A percentile compares a stretch with the other conserved stretches of the same genome.
Conservation (phyloP, 805 yeast genomes). For the Barnettozyma botsteinii region DNA sequence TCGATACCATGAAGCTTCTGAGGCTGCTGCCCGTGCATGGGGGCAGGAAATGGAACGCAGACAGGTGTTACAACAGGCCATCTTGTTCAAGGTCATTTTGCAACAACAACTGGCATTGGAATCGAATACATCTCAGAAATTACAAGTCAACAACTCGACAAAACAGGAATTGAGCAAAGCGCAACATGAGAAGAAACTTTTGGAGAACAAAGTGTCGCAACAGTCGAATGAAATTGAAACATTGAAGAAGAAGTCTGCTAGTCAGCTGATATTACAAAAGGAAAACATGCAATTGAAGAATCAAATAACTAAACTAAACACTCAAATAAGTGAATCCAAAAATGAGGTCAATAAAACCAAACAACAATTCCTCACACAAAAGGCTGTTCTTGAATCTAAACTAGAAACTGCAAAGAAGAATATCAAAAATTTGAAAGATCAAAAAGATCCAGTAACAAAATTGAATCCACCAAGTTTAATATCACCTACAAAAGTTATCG, state of each 20-base stretch:
- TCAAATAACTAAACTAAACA: constrained; percentile 29
- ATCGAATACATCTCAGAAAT: constrained; percentile 9
- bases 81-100: constrained; percentile 16
- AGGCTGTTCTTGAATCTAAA: constrained; percentile 31
- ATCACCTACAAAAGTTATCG: constrained; percentile 5
- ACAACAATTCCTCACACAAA: constrained; percentile 29
- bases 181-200: constrained; percentile 20
- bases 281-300: constrained; percentile 31
- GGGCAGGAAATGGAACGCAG: constrained; percentile 18
- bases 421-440: constrained; percentile 24
- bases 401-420: constrained; percentile 30
- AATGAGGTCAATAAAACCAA: constrained; percentile 27
- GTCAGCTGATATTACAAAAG: constrained; percentile 16
- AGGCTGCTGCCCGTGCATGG: constrained; percentile 4
- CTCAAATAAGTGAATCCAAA: constrained; percentile 27
- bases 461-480: constrained; percentile 15
- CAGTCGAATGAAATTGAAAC: constrained; percentile 19
- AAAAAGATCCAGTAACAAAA: constrained; percentile 1
- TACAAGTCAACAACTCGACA: constrained; percentile 11
- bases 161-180: constrained; percentile 19
- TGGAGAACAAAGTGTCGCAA: constrained; percentile 18
- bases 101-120: constrained; percentile 17
- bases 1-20: constrained; percentile 12
- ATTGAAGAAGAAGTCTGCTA: constrained; percentile 21
- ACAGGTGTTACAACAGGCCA: constrained; percentile 14